Evolutionary conservation across 2,329 filamentous ascomycete genomes (phyloP).

Genomic region (Alternaria angustiovoidea): DNA sequence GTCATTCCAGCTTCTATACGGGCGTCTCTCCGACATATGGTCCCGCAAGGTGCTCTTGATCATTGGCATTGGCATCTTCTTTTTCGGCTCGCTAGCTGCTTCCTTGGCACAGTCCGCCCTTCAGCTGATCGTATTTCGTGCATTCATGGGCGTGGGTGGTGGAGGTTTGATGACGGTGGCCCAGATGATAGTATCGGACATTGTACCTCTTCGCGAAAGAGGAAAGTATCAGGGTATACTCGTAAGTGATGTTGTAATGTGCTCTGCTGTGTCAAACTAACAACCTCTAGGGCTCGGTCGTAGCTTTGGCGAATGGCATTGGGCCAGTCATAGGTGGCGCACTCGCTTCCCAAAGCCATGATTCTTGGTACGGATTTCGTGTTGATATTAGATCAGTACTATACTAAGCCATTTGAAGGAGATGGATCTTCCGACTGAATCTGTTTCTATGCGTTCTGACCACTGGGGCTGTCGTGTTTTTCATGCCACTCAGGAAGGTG

Average conservation of each 20-base stretch:
- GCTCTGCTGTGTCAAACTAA: not conserved
- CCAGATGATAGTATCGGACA: conserved; percentile 50
- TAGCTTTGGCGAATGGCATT: conserved; percentile 37
- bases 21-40: conserved; percentile 68
- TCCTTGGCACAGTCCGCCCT: conserved; percentile 62
- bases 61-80: conserved; percentile 57
- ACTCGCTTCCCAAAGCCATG: conserved; percentile 30
- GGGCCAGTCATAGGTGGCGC: conserved; percentile 40
- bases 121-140: conserved; percentile 66
- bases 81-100: conserved; percentile 65
- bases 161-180: conserved; percentile 63
- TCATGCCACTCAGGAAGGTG: conserved; percentile 55
- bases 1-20: conserved; percentile 71
- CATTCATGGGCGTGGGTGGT: conserved; percentile 66
- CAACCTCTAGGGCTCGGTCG: conserved; percentile 43
- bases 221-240: conserved; percentile 51
- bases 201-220: conserved; percentile 49
- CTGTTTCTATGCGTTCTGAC: conserved; percentile 30
- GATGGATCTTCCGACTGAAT: conserved; percentile 49
- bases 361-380: conserved; percentile 22
- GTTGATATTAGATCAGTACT: not conserved
- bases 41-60: conserved; percentile 58
- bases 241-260: conserved; percentile 6
- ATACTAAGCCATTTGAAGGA: conserved; percentile 10
- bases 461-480: conserved; percentile 28